Evolutionary conservation across 164 flowering plant genomes (phyloP).

Genomic region (Taxillus chinensis): DNA sequence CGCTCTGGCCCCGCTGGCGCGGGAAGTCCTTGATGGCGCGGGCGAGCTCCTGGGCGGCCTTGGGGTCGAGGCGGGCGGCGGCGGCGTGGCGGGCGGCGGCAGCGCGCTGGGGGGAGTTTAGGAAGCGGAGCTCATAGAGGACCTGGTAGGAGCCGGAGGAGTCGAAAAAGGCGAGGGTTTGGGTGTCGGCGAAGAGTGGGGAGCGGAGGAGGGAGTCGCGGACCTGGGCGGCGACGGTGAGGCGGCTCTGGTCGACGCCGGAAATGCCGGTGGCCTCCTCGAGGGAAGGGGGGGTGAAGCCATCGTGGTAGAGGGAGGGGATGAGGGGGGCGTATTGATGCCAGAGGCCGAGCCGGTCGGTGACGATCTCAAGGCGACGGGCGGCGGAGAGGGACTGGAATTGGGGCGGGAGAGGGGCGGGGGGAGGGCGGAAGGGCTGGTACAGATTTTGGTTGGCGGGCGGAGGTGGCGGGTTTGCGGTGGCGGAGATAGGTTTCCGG

Average conservation of each 20-base stretch:
- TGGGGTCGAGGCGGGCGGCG: constrained; percentile 29
- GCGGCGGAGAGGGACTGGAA: constrained; percentile 40
- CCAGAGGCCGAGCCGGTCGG: constrained; percentile 81
- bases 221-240: constrained; percentile 67
- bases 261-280: constrained; percentile 86
- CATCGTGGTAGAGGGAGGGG: constrained; percentile 47
- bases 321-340: constrained; percentile 77
- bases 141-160: constrained; percentile 46
- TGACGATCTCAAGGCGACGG: constrained; percentile 43
- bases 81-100: constrained; percentile 38
- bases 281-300: constrained; percentile 54
- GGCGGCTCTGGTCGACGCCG: constrained; percentile 73
- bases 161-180: constrained; percentile 43
- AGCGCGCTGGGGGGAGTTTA: constrained; percentile 41
- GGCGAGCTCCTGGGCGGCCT: constrained; percentile 59
- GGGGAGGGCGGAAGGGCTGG: constrained; percentile 83
- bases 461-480: constrained; percentile 35
- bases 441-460: constrained; percentile 35
- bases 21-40: constrained; percentile 81
- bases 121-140: constrained; percentile 63
- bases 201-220: constrained; percentile 52
- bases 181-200: constrained; percentile 19
- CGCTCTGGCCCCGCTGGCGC: constrained; percentile 41
- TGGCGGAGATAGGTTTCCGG: constrained; percentile 31
- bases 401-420: constrained; percentile 53